Evolutionary conservation across 768 basidiomycete species (phyloP).

Genomic region (Sutorius australiensis): DNA sequence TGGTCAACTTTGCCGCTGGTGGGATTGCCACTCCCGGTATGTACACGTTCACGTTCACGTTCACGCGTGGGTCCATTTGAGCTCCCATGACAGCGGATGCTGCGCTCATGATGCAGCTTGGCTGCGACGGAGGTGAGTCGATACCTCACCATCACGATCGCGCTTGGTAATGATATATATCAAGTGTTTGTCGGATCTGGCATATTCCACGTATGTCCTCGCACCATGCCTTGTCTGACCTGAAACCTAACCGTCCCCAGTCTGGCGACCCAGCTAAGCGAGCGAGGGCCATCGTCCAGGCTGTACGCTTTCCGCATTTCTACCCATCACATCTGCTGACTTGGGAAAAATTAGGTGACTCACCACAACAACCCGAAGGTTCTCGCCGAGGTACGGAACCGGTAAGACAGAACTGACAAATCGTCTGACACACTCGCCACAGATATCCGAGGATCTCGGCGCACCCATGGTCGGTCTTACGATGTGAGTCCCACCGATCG

Average conservation of each 20-base stretch:
- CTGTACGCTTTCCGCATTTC: slow-evolving; percentile 46
- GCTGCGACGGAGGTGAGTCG: slow-evolving; percentile 86
- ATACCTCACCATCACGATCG: neutral
- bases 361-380: slow-evolving; percentile 94
- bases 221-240: neutral
- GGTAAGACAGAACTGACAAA: neutral
- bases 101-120: slow-evolving; percentile 98
- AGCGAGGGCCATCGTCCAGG: slow-evolving; percentile 94
- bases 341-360: slow-evolving; percentile 54
- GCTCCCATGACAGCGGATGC: slow-evolving; percentile 65
- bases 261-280: slow-evolving; percentile 92
- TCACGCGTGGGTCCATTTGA: neutral
- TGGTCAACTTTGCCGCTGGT: slow-evolving; percentile 96
- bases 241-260: slow-evolving; percentile 35
- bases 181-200: slow-evolving; percentile 97
- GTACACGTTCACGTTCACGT: slow-evolving; percentile 19
- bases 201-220: slow-evolving; percentile 79
- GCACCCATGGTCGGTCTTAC: slow-evolving; percentile 91
- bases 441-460: slow-evolving; percentile 82
- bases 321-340: slow-evolving; percentile 2
- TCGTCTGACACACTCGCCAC: slow-evolving; percentile 5
- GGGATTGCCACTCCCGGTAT: slow-evolving; percentile 88
- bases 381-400: slow-evolving; percentile 68
- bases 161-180: slow-evolving; percentile 1
- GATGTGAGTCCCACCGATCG: slow-evolving; percentile 52